Base-by-base conservation (phyloP, 2,329 filamentous ascomycete species). In the Penicillium polonicum region DNA sequence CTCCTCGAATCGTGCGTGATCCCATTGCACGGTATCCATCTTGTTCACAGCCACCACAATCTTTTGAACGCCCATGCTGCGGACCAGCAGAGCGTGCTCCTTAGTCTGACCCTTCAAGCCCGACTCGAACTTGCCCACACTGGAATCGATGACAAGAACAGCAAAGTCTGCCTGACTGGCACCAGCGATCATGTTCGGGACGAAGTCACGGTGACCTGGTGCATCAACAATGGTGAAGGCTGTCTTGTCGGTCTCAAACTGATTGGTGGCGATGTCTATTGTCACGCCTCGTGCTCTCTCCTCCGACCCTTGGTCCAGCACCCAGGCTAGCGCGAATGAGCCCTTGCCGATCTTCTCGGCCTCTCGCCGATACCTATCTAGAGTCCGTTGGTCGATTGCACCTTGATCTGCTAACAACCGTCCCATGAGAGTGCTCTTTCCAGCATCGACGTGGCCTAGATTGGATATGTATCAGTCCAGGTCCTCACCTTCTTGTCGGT, bases 111-210 rank as follows among this genome's bases (percentile, higher is more conserved):
- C 94, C 70, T 90, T 93, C 33, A 97, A 79, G 0, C 94, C 95
- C 4, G 91, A 92, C 73, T 99, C 94, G 64, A 97, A 97, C 35
- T 92, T 92, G 35, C 93, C 94, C 0, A 86, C 91, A 57, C 89
- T 88, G 5, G 93, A 89, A 72, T 99, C 94, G 59, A 99, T 91
- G 21, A 99, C 94, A 3, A 99, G 80, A 0, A 99, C 89, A 0
- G 92, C 94, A 74, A 97, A 94, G 72, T 99, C 94, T 10, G 94
- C 95, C 75, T 97, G 93, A 58, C 90, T 94, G 4, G 93, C 92
- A 15, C 94, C 94, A 2, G 93, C 93, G 72, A 99, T 97, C 94
- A 99, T 99, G 74, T 97, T 99, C 0, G 94, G 94, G 21, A 99
- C 92, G 71, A 97, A 99, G 72, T 99, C 94, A 60, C 88, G 85